Evolutionary conservation across 371 early-diverging fungal species (phyloP), one percentile per base, ranked within the genome.

Genomic region (Parasitella parasitica): DNA sequence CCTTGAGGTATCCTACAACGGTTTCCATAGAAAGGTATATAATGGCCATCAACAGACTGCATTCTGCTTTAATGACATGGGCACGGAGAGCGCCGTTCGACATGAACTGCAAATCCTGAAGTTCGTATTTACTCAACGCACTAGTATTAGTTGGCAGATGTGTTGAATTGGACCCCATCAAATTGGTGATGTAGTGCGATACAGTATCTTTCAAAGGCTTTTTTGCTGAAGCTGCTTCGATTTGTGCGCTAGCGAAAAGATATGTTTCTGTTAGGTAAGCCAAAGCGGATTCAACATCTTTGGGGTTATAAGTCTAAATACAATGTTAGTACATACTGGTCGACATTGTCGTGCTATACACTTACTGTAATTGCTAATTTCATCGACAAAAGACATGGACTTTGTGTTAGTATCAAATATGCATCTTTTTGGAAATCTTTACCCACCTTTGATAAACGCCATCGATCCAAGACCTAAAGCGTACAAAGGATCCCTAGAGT

Each of bases 11-110:
- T 5, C 85, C 83, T 32, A 84, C 73, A 2, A 78, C 66, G 8
- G 79, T 81, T 58, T 85, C 88, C 65, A 84, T 81, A 9, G 81
- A 64, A 32, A 88, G 67, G 54, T 81, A 72, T 39, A 85, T 69
- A 38, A 86, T 67, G 6, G 84, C 78, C 49, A 82, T 88, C 55
- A 86, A 53, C 16, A 88, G 54, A 34, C 81, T 67, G 41, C 85
- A 69, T 64, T 88, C 88, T 1, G 86, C 85, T 52, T 81, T 76
- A 59, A 85, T 70, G n/a, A 85, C 81, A 62, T 81, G 82, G 0
- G 85, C 86, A 38, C 88, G 70, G 27, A 88, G 70, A 18, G 81
- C 84, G 28, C 85, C 86, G 54, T 85, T 87, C 37, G 81, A 62
- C 49, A 83, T 75, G 51, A 79, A 72, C 1, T 65, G 67, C 22